Evolutionary conservation across 371 early-diverging fungal genomes (phyloP).

Genomic region (Syncephalastrum monosporum): DNA sequence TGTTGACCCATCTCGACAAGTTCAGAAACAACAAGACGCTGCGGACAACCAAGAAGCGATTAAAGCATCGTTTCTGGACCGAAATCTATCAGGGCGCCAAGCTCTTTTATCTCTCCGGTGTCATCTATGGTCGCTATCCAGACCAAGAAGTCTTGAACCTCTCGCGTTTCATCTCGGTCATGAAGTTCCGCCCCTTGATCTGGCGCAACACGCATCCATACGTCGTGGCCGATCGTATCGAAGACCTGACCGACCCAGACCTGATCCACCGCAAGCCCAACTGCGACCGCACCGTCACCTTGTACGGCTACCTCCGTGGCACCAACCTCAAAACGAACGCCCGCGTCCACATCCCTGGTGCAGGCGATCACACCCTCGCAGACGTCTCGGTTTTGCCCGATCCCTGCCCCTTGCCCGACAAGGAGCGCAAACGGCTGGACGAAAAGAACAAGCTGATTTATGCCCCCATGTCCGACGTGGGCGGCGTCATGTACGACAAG

Average conservation of each 20-base stretch:
- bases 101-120: conserved; percentile 93
- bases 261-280: conserved; percentile 75
- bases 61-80: conserved; percentile 99
- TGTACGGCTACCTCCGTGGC: conserved; percentile 95
- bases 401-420: conserved; percentile 94
- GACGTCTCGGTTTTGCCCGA: conserved; percentile 81
- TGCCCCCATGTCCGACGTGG: conserved; percentile 98
- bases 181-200: conserved; percentile 95
- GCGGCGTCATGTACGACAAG: conserved; percentile 97
- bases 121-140: conserved; percentile 91
- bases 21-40: conserved; percentile 90
- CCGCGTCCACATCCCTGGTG: conserved; percentile 94
- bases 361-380: conserved; percentile 83
- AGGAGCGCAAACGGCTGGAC: conserved; percentile 82
- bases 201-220: conserved; percentile 97
- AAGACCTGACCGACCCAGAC: conserved; percentile 95
- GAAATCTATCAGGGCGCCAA: conserved; percentile 98
- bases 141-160: conserved; percentile 92
- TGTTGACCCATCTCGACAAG: conserved; percentile 92
- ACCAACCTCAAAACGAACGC: conserved; percentile 83
- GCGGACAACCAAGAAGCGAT: conserved; percentile 85
- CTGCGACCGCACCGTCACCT: conserved; percentile 87
- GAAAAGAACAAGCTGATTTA: conserved; percentile 95
- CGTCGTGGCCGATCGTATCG: conserved; percentile 92
- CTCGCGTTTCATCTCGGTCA: conserved; percentile 94